Evolutionary conservation across 1,139 yeast genomes (phyloP), one percentile per base, ranked within the genome.

Genomic region (Suhomyces yuchorum): DNA sequence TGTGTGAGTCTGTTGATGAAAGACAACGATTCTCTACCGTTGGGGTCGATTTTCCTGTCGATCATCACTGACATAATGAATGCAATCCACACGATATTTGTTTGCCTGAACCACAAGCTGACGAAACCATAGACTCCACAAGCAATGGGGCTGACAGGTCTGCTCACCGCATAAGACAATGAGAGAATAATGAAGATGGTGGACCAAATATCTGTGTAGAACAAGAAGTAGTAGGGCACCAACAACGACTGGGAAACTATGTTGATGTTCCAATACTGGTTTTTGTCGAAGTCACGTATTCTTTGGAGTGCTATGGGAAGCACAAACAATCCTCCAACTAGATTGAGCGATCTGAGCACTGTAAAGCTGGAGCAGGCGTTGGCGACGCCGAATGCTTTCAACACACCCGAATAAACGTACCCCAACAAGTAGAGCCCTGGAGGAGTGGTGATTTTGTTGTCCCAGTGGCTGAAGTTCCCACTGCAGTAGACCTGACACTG

Each of bases 141-240:
- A 2, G 61, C 12, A 2, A 44, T 43, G 1, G 68, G 54, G 12
- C 60, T 60, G 1, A 52, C 36, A 2, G 67, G 68, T 43, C 51
- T 52, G 8, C 51, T 53, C 15, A 62, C 22, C 68, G 74, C 61
- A 74, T 73, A 28, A 68, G 76, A 43, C 36, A 56, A 50, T 1
- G 74, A 56, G 2, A 59, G 60, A 2, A 88, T 55, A 8, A 92
- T 78, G 38, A 89, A 68, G 0, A 87, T 76, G 0, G 95, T 81
- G 0, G 97, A 82, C 97, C 97, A 91, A 1, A 91, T 85, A 64
- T 93, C 99, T 0, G 99, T 93, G 67, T 93, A 95, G 66, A 84
- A 95, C 41, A 93, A 68, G 42, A 84, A 82, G 57, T 86, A 84
- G 64, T 84, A 93, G 8, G 91, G 77, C 37, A 84, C 75, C 47